phyloP scores from a whole-genome alignment of 768 basidiomycete species.

The Russula lepida region DNA sequence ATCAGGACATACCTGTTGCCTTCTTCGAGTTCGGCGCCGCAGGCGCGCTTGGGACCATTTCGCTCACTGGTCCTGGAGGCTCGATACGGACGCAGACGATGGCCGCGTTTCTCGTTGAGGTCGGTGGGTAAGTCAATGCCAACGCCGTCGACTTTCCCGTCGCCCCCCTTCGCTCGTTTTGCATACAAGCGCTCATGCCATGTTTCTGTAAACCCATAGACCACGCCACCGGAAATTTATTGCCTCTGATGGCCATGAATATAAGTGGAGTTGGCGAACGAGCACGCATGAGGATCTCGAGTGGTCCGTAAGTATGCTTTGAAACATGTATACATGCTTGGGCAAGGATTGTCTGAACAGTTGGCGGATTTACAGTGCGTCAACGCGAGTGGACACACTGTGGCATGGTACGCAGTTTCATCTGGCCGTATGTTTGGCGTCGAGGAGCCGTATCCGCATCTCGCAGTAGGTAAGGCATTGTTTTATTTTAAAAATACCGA shows the following conservation, averaged over 20 bases:
- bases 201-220: neutral
- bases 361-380: slow-evolving; percentile 39
- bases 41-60: slow-evolving; percentile 4
- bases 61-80: neutral
- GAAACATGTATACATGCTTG: neutral
- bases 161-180: neutral
- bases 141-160: neutral
- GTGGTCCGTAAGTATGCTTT: slow-evolving; percentile 46
- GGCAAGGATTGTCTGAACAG: neutral
- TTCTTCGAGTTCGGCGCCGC: slow-evolving; percentile 42
- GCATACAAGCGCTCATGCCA: neutral
- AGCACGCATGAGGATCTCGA: slow-evolving; percentile 39
- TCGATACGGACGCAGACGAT: slow-evolving; percentile 31
- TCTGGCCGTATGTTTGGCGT: slow-evolving; percentile 58
- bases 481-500: neutral
- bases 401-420: slow-evolving; percentile 56
- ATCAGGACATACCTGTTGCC: slow-evolving; percentile 31
- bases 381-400: slow-evolving; percentile 39
- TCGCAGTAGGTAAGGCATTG: slow-evolving; percentile 43
- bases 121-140: slow-evolving; percentile 10
- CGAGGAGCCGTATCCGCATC: slow-evolving; percentile 48
- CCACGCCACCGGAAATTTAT: slow-evolving; percentile 39
- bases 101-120: slow-evolving; percentile 43
- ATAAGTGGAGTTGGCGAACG: slow-evolving; percentile 48
- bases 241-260: slow-evolving; percentile 52